These are phyloP conservation scores for Podaxis sp. DNA, from an alignment of 768 basidiomycete genomes.

Conservation along the genomic window DNA sequence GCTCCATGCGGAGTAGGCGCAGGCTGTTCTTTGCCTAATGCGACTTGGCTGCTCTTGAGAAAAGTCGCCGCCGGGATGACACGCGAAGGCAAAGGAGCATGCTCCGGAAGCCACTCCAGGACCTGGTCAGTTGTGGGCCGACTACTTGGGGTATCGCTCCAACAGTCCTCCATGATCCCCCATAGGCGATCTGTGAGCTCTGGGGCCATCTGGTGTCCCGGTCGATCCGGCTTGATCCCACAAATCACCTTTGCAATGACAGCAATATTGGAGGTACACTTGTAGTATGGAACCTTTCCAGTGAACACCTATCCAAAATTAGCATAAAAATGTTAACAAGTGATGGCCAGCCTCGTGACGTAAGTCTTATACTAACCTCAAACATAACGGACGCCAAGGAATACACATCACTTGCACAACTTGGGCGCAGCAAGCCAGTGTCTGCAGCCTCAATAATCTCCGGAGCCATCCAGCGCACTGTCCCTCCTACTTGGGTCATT, in stretches of 20 bases:
- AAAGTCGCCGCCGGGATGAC: too few species aligned
- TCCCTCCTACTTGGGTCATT: background rate
- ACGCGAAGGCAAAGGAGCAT: background rate
- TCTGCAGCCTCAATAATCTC: conserved; percentile 9
- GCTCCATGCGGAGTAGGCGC: too few species aligned
- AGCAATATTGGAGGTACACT: too few species aligned
- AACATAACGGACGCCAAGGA: conserved; percentile 19
- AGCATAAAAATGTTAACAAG: background rate
- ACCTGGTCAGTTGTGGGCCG: background rate
- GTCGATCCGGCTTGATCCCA: too few species aligned
- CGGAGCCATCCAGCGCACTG: background rate
- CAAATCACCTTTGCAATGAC: too few species aligned
- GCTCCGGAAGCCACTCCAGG: background rate
- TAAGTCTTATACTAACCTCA: conserved; percentile 15
- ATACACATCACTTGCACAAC: conserved; percentile 15
- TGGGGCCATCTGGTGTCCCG: too few species aligned
- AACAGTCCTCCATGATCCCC: background rate
- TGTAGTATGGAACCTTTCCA: conserved; percentile 16
- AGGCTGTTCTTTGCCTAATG: too few species aligned
- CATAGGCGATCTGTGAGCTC: background rate
- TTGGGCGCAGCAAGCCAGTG: background rate
- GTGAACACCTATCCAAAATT: conserved; percentile 19
- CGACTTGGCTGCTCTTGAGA: too few species aligned
- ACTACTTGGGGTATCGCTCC: background rate
- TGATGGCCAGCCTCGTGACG: background rate